Base-by-base conservation (phyloP, 2,329 filamentous ascomycete genomes). In the Aspergillus puulaauensis region DNA sequence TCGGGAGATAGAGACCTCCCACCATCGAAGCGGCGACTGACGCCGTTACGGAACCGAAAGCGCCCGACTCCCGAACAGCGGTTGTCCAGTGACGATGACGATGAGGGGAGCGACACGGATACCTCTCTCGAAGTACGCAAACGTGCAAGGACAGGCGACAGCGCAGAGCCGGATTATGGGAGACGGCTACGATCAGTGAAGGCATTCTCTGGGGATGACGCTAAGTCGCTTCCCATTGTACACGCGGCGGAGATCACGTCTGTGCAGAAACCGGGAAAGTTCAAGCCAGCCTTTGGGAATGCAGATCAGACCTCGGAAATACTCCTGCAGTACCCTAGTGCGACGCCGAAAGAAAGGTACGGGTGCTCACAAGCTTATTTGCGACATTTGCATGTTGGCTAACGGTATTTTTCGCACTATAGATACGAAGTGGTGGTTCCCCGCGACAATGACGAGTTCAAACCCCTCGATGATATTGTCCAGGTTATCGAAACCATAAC, bases 321-420 rank as follows among this genome's bases (percentile, higher is more conserved):
- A 58, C 80, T 87, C 69, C 77, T 98, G 65, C 90, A 95, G 73
- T 98, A 98, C 74, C 93, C 95, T 9, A 93, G 90, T 72, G 79
- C 82, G 61, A 83, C 86, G 56, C 81, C 82, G 50, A 83, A 83
- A 53, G 90, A 95, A 75, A 85, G 82, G 86, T 90, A 78, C 53
- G 47, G 14, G 4, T 43, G 45, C 6, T 12, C 41, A 51, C 5
- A 23, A 12, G 7, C 6, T 23, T 24, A 12, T 19, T 24, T 12
- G 19, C 27, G 35, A 21, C 24, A 9, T 7, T 14, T 19, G 9
- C 15, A 37, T 37, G 17, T n/a, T 54, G 40, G 17, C 54, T 64
- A 58, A 63, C 48, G 11, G 82, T 15, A 43, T 48, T n/a, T 35
- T 51, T 27, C 21, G 27, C 17, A 39, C 14, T 44, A 23, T 61